phyloP scores from a whole-genome alignment of 805 yeast species.

The Teunomyces cretensis region DNA sequence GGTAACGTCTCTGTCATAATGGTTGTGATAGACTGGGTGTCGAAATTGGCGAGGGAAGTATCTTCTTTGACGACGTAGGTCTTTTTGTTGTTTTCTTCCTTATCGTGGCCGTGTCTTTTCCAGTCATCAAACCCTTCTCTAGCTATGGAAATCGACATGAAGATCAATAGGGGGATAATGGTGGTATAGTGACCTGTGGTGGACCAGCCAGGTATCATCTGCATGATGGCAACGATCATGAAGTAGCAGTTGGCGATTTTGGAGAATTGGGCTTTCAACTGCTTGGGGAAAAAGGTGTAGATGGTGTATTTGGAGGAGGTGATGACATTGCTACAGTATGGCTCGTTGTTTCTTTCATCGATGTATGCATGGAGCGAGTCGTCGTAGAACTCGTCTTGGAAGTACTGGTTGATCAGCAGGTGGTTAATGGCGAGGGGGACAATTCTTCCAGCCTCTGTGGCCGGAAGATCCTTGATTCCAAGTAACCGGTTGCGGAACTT shows the following conservation, averaged over 20 bases:
- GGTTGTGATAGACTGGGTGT: conserved; percentile 39
- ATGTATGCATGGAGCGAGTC: conserved; percentile 33
- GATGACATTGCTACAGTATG: conserved; percentile 66
- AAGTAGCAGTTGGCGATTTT: conserved; percentile 91
- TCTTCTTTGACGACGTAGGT: conserved; percentile 33
- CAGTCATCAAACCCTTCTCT: conserved; percentile 95
- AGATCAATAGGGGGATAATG: conserved; percentile 81
- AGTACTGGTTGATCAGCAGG: conserved; percentile 28
- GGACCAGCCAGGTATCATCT: conserved; percentile 96
- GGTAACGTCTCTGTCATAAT: conserved; percentile 39
- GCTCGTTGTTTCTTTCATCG: conserved; percentile 67
- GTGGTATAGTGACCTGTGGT: conserved; percentile 96
- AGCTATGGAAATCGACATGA: conserved; percentile 83
- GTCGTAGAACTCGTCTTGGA: conserved; percentile 29
- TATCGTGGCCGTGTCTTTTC: conserved; percentile 81
- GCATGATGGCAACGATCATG: conserved; percentile 84
- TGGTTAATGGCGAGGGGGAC: conserved; percentile 63
- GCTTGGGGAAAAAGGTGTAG: conserved; percentile 83
- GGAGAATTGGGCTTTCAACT: conserved; percentile 86
- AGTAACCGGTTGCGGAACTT: conserved; percentile 36
- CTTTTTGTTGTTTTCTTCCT: conserved; percentile 66
- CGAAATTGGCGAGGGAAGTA: conserved; percentile 26
- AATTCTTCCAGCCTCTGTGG: conserved; percentile 67
- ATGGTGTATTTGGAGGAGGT: conserved; percentile 86
- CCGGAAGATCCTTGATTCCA: conserved; percentile 48